Conservation (phyloP, 768 basidiomycete species). For the Leccinum subtestaceum region DNA sequence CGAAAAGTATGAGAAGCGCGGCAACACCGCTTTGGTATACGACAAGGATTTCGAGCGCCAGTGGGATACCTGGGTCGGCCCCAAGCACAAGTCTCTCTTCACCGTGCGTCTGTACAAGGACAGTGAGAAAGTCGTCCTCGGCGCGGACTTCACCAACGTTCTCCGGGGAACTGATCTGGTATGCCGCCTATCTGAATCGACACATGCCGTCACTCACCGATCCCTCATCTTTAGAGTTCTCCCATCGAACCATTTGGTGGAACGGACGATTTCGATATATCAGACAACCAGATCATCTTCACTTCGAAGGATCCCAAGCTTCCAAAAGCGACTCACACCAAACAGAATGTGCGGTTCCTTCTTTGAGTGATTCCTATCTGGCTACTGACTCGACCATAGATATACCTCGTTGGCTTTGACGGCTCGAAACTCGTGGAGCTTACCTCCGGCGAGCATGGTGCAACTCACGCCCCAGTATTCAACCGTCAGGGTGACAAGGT, state of each 20-base stretch:
- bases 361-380: not conserved
- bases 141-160: slow-evolving; percentile 52
- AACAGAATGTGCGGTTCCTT: slow-evolving; percentile 61
- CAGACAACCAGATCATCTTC: slow-evolving; percentile 66
- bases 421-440: slow-evolving; percentile 59
- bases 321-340: slow-evolving; percentile 81
- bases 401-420: slow-evolving; percentile 65
- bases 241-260: slow-evolving; percentile 91
- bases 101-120: slow-evolving; percentile 55
- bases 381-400: slow-evolving; percentile 36
- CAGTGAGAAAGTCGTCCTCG: slow-evolving; percentile 50
- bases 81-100: slow-evolving; percentile 72
- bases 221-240: slow-evolving; percentile 41
- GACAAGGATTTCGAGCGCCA: slow-evolving; percentile 65
- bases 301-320: slow-evolving; percentile 83
- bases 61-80: slow-evolving; percentile 76
- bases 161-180: slow-evolving; percentile 72
- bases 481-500: slow-evolving; percentile 63
- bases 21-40: slow-evolving; percentile 69
- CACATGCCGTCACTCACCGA: not conserved
- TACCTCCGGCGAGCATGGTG: slow-evolving; percentile 84
- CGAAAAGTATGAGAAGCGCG: slow-evolving; percentile 67
- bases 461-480: slow-evolving; percentile 71
- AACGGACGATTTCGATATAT: slow-evolving; percentile 76
- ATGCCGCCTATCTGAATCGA: slow-evolving; percentile 20